Conservation (phyloP, 2,329 filamentous ascomycete genomes). For the Endocalyx cinctus region DNA sequence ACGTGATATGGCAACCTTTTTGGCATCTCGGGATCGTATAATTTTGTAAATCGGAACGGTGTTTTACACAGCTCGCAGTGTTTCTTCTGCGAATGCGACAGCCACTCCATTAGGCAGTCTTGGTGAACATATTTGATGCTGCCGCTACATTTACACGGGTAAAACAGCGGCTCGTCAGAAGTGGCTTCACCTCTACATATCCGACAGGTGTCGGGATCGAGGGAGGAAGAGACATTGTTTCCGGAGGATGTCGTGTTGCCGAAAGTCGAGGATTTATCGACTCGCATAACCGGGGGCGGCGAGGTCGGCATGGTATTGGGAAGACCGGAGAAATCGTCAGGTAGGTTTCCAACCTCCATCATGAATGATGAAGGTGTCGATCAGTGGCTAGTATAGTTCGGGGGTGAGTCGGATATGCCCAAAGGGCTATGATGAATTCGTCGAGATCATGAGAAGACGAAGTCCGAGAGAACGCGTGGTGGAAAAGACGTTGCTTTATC, state of each 20-base stretch:
- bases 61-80: slow-evolving; percentile 99
- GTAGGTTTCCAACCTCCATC: no score
- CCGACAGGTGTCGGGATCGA: slow-evolving; percentile 71
- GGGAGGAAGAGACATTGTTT: slow-evolving; percentile 9
- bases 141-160: slow-evolving; percentile 97
- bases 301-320: no score
- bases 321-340: no score
- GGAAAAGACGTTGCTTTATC: no score
- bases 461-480: not conserved
- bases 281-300: no score
- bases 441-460: slow-evolving; percentile 1
- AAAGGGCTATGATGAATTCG: not conserved
- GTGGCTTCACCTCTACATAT: slow-evolving; percentile 92
- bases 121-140: slow-evolving; percentile 99
- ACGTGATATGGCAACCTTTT: slow-evolving; percentile 72
- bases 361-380: no score
- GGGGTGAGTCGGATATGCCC: no score
- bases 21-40: slow-evolving; percentile 94
- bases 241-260: no score
- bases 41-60: slow-evolving; percentile 93
- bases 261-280: no score
- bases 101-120: slow-evolving; percentile 97
- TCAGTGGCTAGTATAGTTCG: no score
- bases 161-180: slow-evolving; percentile 80
- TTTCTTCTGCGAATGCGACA: slow-evolving; percentile 98